These are phyloP conservation scores for Trametes cubensis DNA, from an alignment of 768 basidiomycete species.

Conservation along the genomic window DNA sequence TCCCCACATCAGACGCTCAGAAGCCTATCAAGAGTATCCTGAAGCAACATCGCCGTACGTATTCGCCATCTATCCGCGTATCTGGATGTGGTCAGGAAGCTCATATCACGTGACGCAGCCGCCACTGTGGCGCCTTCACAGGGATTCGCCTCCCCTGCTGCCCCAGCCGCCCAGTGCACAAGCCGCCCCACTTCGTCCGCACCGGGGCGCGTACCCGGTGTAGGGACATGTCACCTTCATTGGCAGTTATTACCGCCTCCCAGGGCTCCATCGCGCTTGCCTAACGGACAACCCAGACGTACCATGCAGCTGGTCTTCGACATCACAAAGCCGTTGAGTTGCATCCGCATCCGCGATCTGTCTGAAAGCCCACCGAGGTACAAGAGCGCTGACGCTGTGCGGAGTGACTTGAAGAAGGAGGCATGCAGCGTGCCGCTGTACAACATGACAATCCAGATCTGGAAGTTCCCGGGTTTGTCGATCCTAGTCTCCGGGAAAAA, in stretches of 20 bases:
- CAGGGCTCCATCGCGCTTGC: neutral
- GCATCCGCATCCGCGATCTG: constrained; percentile 20
- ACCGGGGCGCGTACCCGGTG: neutral
- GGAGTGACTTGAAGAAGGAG: constrained; percentile 7
- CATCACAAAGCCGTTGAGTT: constrained; percentile 10
- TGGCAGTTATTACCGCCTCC: constrained; percentile 29
- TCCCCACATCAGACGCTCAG: neutral
- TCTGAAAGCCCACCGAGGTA: constrained; percentile 8
- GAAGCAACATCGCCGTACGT: constrained; percentile 17
- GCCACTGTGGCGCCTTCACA: constrained; percentile 8
- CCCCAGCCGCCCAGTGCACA: neutral
- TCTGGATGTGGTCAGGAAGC: neutral
- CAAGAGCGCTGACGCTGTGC: neutral
- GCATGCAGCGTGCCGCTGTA: constrained; percentile 15
- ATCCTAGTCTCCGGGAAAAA: constrained; percentile 19
- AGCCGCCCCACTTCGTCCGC: neutral
- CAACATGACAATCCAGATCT: constrained; percentile 24
- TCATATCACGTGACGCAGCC: constrained; percentile 5
- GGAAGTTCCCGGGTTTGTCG: constrained; percentile 20
- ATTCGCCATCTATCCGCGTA: neutral
- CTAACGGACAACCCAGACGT: neutral
- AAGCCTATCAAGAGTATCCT: constrained; percentile 18
- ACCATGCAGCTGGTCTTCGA: constrained; percentile 21
- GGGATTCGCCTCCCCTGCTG: neutral
- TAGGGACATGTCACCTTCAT: constrained; percentile 14